phyloP scores from a whole-genome alignment of 208 protist genomes.

The Leishmania mexicana region DNA sequence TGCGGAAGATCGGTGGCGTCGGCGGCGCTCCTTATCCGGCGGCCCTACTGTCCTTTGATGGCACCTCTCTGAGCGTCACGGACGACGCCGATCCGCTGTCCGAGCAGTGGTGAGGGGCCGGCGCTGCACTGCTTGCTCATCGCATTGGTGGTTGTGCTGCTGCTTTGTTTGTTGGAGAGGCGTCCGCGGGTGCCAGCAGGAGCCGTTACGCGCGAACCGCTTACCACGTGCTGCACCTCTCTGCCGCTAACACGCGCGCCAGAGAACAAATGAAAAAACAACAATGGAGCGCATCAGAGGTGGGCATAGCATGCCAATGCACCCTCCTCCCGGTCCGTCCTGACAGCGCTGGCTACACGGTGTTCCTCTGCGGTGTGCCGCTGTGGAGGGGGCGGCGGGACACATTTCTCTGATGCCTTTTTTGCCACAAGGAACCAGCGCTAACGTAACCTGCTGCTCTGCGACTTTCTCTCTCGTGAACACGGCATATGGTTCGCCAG shows the following conservation, averaged over 20 bases:
- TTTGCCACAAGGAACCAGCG: too few relatives aligned
- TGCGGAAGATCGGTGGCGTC: conserved; percentile 55
- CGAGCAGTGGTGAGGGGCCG: conserved; percentile 45
- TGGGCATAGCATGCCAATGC: not conserved
- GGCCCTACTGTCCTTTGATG: conserved; percentile 62
- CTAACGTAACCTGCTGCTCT: not conserved
- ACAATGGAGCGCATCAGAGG: not conserved
- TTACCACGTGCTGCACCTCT: not conserved
- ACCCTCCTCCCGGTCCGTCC: not conserved
- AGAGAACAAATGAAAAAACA: not conserved
- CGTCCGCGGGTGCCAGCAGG: not conserved
- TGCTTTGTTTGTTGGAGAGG: not conserved
- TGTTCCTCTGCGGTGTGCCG: not conserved
- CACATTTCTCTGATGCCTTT: not conserved
- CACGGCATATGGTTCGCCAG: not conserved
- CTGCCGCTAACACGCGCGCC: not conserved
- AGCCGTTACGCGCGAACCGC: not conserved
- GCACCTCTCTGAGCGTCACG: conserved; percentile 36
- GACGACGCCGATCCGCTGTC: conserved; percentile 75
- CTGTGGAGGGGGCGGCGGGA: not conserved
- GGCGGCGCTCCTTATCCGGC: conserved; percentile 70
- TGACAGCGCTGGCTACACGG: not conserved
- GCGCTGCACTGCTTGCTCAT: not conserved
- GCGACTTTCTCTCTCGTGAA: not conserved
- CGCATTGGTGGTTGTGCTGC: not conserved